These are phyloP conservation scores for Aphanocladium album DNA, from an alignment of 2,329 filamentous ascomycete genomes.

Conservation along the genomic window DNA sequence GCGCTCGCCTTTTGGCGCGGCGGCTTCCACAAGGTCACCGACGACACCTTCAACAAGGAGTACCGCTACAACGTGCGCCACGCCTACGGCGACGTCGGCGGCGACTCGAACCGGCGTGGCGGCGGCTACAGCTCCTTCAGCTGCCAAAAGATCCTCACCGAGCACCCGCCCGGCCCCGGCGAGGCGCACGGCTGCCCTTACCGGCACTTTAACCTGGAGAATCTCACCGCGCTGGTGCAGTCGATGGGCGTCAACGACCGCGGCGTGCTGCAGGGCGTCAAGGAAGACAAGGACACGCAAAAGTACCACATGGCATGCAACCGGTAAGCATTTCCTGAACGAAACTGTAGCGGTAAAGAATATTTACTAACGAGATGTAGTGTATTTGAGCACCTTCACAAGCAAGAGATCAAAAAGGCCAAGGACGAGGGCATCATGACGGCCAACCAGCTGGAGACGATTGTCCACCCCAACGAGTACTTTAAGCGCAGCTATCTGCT, in stretches of 20 bases:
- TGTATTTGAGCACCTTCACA: slow-evolving; percentile 87
- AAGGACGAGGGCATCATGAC: slow-evolving; percentile 70
- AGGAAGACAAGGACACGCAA: slow-evolving; percentile 82
- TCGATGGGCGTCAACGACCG: slow-evolving; percentile 74
- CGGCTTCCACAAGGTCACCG: slow-evolving; percentile 78
- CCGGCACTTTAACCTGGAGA: slow-evolving; percentile 84
- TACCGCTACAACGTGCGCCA: slow-evolving; percentile 98
- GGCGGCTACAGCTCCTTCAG: slow-evolving; percentile 87
- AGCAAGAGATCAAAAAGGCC: slow-evolving; percentile 68
- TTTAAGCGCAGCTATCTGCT: slow-evolving; percentile 92
- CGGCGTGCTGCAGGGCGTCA: slow-evolving; percentile 71
- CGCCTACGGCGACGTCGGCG: slow-evolving; percentile 89
- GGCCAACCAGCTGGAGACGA: slow-evolving; percentile 79
- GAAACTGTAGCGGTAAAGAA: too few relatives aligned
- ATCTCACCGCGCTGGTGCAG: slow-evolving; percentile 71
- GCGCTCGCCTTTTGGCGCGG: slow-evolving; percentile 87
- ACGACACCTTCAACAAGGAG: slow-evolving; percentile 95
- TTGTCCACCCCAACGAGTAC: slow-evolving; percentile 96
- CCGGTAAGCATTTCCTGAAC: too few relatives aligned
- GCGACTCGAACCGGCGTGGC: slow-evolving; percentile 80
- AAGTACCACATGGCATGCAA: slow-evolving; percentile 96
- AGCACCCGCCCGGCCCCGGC: slow-evolving; percentile 78
- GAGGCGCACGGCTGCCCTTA: slow-evolving; percentile 97
- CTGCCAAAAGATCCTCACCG: slow-evolving; percentile 91
- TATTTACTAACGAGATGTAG: slow-evolving; percentile 29